Evolutionary conservation across 2,329 filamentous ascomycete species (phyloP).

Genomic region (Pseudogymnoascus sp.): DNA sequence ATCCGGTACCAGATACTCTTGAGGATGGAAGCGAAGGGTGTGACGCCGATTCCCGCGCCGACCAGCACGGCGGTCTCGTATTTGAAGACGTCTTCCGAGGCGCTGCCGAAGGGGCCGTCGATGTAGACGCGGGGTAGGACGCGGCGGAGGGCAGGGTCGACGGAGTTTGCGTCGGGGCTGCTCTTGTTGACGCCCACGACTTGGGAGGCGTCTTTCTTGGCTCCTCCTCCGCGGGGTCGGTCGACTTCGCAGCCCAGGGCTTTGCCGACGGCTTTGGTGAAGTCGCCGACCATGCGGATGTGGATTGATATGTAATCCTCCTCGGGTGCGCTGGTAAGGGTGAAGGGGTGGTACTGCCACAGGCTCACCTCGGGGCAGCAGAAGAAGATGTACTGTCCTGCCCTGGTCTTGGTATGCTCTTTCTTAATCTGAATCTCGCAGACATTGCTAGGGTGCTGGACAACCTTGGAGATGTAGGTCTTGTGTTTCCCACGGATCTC

Average conservation of each 20-base stretch:
- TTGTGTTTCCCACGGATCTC: slow-evolving; percentile 74
- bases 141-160: slow-evolving; percentile 62
- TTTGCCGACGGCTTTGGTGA: slow-evolving; percentile 60
- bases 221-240: slow-evolving; percentile 39
- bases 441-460: slow-evolving; percentile 82
- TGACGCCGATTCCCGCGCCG: slow-evolving; percentile 75
- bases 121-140: slow-evolving; percentile 74
- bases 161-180: slow-evolving; percentile 38
- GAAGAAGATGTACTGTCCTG: slow-evolving; percentile 82
- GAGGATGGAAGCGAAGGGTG: slow-evolving; percentile 77
- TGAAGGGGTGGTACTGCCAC: slow-evolving; percentile 86
- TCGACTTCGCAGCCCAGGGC: slow-evolving; percentile 70
- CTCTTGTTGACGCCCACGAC: slow-evolving; percentile 60
- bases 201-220: slow-evolving; percentile 46
- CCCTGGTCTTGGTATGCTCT: slow-evolving; percentile 70
- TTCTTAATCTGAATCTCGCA: slow-evolving; percentile 91
- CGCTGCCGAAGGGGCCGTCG: slow-evolving; percentile 77
- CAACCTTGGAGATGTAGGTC: slow-evolving; percentile 81
- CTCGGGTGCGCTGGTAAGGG: slow-evolving; percentile 76
- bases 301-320: slow-evolving; percentile 87
- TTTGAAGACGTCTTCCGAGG: slow-evolving; percentile 84
- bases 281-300: slow-evolving; percentile 74
- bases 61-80: slow-evolving; percentile 74
- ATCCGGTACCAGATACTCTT: slow-evolving; percentile 92
- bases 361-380: slow-evolving; percentile 79